Conservation (phyloP, 148 eudicot genomes). For the Cornus florida region DNA sequence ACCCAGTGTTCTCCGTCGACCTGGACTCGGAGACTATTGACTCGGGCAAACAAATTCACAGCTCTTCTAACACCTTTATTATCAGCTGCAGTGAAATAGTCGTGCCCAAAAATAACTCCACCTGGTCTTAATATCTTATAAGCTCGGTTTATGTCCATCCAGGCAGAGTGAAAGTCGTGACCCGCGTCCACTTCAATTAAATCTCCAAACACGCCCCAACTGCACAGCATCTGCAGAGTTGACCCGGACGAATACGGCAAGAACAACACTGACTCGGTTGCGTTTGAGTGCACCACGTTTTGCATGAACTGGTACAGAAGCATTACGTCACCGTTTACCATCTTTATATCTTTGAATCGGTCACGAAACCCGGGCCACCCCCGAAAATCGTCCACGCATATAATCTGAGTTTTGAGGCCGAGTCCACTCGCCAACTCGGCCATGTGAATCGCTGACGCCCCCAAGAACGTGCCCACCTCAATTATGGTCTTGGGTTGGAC, state of each 20-base stretch:
- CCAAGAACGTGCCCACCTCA: slow-evolving; percentile 71
- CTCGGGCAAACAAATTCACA: slow-evolving; percentile 63
- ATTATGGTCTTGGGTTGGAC: slow-evolving; percentile 51
- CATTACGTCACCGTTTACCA: slow-evolving; percentile 56
- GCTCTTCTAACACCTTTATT: slow-evolving; percentile 65
- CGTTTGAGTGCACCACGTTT: slow-evolving; percentile 43
- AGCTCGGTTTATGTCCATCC: slow-evolving; percentile 73
- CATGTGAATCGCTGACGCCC: slow-evolving; percentile 85
- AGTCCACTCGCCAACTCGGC: slow-evolving; percentile 41
- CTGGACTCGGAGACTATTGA: slow-evolving; percentile 41
- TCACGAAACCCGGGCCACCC: slow-evolving; percentile 66
- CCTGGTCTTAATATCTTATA: slow-evolving; percentile 61
- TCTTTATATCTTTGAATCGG: slow-evolving; percentile 25
- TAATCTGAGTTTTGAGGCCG: slow-evolving; percentile 57
- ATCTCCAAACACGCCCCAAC: slow-evolving; percentile 66
- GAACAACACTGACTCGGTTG: slow-evolving; percentile 38
- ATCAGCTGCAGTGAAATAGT: slow-evolving; percentile 50
- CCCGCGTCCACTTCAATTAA: slow-evolving; percentile 74
- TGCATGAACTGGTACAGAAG: slow-evolving; percentile 65
- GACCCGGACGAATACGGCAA: slow-evolving; percentile 61
- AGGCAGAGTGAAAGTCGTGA: slow-evolving; percentile 74
- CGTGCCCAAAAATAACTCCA: slow-evolving; percentile 76
- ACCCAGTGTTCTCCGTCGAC: slow-evolving; percentile 72
- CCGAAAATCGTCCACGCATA: slow-evolving; percentile 75
- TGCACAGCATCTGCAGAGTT: slow-evolving; percentile 45